Conservation (phyloP, 495 filamentous ascomycete species). For the Tuber melanosporum region DNA sequence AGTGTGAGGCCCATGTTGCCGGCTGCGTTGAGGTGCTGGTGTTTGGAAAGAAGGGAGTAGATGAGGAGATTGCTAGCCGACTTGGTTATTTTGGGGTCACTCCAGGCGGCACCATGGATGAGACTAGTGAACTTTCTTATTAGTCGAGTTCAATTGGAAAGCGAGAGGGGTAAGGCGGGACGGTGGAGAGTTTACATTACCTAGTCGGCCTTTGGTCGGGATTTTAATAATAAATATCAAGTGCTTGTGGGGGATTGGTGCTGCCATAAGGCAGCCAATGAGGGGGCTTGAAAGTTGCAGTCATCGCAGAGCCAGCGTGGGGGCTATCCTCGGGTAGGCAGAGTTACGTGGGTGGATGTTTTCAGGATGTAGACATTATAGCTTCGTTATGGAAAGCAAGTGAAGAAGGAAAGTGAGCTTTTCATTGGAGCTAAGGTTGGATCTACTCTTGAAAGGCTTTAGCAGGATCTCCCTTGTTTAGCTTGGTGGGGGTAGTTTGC, state of each 20-base stretch:
- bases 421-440: too few relatives aligned
- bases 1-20: slow-evolving; percentile 76
- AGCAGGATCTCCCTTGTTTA: too few relatives aligned
- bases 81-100: slow-evolving; percentile 61
- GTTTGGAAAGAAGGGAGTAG: slow-evolving; percentile 45
- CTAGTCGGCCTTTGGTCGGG: slow-evolving; percentile 44
- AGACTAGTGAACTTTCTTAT: slow-evolving; percentile 48
- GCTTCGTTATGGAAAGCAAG: too few relatives aligned
- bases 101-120: slow-evolving; percentile 37
- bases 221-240: slow-evolving; percentile 26
- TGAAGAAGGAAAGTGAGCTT: too few relatives aligned
- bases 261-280: background rate
- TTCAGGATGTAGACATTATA: background rate
- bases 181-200: slow-evolving; percentile 44
- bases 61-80: slow-evolving; percentile 49
- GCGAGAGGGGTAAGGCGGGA: background rate
- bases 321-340: background rate
- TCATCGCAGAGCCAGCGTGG: background rate
- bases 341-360: background rate
- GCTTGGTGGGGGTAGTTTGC: too few relatives aligned
- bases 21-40: slow-evolving; percentile 50
- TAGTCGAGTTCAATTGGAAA: background rate
- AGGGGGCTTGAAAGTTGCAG: background rate
- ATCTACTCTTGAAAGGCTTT: too few relatives aligned
- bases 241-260: slow-evolving; percentile 18